Conservation (phyloP, 2,329 filamentous ascomycete genomes). For the Xylariaceae sp. region DNA sequence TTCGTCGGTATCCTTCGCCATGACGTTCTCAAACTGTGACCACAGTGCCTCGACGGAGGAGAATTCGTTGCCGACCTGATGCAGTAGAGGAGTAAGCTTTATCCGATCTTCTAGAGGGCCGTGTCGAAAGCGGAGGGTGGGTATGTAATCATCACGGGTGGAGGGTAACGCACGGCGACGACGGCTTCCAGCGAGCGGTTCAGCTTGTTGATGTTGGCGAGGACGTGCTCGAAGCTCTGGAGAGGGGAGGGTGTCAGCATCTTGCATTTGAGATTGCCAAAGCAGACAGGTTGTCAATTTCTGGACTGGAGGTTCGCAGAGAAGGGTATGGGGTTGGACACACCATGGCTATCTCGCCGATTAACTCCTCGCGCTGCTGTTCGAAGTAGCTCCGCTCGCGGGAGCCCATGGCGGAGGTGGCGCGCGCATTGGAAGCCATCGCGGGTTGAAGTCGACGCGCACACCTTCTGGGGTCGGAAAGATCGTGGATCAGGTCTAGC, state of each 20-base stretch:
- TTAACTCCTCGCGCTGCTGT: conserved; percentile 66
- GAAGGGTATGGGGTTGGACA: conserved; percentile 11
- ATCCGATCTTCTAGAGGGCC: no score
- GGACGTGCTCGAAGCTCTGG: conserved; percentile 80
- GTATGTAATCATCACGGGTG: neutral
- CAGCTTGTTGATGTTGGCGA: conserved; percentile 92
- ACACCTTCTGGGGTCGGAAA: no score
- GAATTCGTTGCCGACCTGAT: conserved; percentile 88
- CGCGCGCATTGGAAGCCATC: conserved; percentile 10
- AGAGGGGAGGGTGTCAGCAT: neutral
- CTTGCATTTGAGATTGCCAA: no score
- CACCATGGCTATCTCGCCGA: conserved; percentile 71
- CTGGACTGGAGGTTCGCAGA: neutral
- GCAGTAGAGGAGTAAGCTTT: neutral
- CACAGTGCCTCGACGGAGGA: conserved; percentile 94
- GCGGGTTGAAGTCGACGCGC: no score
- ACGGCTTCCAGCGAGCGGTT: conserved; percentile 91
- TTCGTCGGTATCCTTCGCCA: conserved; percentile 63
- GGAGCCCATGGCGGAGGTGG: conserved; percentile 19
- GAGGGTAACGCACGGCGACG: conserved; percentile 62
- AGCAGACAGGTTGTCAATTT: no score
- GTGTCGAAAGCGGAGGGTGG: neutral
- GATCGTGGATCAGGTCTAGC: no score
- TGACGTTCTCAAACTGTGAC: conserved; percentile 96
- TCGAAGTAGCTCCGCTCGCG: conserved; percentile 65